Base-by-base conservation (phyloP, 2,329 filamentous ascomycete species). In the Trichoderma citrinoviride region DNA sequence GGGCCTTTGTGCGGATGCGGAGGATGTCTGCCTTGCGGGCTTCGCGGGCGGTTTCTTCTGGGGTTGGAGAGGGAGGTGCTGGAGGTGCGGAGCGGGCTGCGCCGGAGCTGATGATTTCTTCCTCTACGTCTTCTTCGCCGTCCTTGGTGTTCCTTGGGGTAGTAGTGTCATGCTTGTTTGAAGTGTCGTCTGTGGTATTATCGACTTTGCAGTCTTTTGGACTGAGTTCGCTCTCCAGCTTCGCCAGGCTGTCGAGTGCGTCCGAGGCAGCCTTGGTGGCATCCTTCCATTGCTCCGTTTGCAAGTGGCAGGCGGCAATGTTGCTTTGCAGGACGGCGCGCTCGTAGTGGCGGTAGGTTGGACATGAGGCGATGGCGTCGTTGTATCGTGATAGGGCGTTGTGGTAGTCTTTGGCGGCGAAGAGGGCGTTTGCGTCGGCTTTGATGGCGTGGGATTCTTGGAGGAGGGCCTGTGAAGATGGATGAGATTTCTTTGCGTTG, bases 321-420 rank as follows among this genome's bases (percentile, higher is more conserved):
- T 98, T 98, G 74, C 90, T 93, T 66, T 89, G 87, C 6, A 98
- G 82, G 10, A 98, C 91, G 27, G 93, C 92, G 67, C 94, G 83
- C 70, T 97, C 92, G 78, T 92, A 97, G 74, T 94, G 88, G 27
- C 96, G 85, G 74, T 96, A 96, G 68, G 87, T 88, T 2, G 94
- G 94, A 72, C 92, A 93, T 7, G 88, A 85, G 14, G 87, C 83
- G 3, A 96, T 82, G 23, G 95, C 93, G 69, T 90, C 86, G 72
- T 93, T 89, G 78, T 98, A 98, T 67, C 85, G 89, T 69, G 88
- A 85, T 67, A 98, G 89, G 46, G 94, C 94, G 67, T 89, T 87
- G 64, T 89, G 85, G 77, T 90, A 95, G 67, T 88, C 85, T 47
- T 85, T 85, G 3, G 85, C 83, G 1, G 84, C 81, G 77, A 97